Percentiles rank a stretch among this genome's conserved stretches.
Evolutionary conservation across 2,329 filamentous ascomycete genomes (phyloP).

Genomic region (Colletotrichum sp.): DNA sequence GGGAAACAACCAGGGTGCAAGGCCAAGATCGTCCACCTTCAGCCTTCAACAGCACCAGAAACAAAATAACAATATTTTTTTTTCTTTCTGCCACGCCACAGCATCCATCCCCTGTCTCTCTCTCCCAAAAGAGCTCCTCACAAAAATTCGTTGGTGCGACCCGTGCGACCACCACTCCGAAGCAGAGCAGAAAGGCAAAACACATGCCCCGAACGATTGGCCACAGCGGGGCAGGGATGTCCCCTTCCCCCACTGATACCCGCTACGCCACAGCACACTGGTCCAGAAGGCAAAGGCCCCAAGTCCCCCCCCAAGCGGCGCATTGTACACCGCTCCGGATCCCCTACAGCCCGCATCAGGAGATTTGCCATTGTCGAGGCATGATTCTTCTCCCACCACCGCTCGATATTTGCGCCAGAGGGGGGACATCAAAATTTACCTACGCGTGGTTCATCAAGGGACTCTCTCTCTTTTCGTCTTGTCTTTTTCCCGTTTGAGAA

Average conservation of each 20-base stretch:
- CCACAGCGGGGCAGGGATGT: slow-evolving; percentile 13
- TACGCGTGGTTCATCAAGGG: background rate
- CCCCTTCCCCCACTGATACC: slow-evolving; percentile 17
- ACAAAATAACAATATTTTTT: background rate
- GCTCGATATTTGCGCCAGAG: slow-evolving; percentile 6
- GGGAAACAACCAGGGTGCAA: background rate
- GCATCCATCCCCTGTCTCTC: background rate
- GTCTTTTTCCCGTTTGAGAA: background rate
- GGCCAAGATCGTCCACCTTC: background rate
- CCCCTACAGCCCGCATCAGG: slow-evolving; percentile 16
- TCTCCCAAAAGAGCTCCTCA: background rate
- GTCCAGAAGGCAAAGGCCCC: background rate
- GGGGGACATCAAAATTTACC: background rate
- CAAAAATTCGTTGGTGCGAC: background rate
- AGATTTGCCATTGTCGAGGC: slow-evolving; percentile 21
- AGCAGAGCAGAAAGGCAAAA: background rate
- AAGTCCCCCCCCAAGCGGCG: background rate
- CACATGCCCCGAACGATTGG: slow-evolving; percentile 12
- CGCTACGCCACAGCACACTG: slow-evolving; percentile 13
- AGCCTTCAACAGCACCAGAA: background rate
- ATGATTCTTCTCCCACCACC: slow-evolving; percentile 16
- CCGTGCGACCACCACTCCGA: background rate
- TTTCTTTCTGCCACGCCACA: background rate
- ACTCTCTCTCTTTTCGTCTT: background rate
- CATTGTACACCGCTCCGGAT: slow-evolving; percentile 10